Conservation (phyloP, 345 rosid genomes). For the Pseudoturritis turrita region DNA sequence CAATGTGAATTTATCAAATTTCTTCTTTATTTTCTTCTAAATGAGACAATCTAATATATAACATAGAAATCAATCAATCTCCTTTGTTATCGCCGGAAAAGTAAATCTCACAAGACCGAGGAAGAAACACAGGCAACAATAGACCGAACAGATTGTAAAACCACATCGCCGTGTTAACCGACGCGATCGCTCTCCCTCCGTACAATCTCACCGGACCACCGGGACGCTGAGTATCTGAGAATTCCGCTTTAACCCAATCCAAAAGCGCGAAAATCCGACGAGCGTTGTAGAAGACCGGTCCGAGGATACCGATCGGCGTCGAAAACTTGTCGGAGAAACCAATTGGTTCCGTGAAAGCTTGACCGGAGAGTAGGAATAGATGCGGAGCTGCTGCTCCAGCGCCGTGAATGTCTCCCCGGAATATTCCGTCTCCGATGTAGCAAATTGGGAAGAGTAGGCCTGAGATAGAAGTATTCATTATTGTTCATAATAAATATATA, state of each 20-base stretch:
- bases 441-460: constrained; percentile 56
- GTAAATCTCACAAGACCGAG: constrained; percentile 63
- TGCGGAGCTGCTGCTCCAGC: constrained; percentile 71
- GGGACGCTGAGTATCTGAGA: constrained; percentile 30
- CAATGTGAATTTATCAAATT: background rate
- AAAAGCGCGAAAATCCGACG: constrained; percentile 54
- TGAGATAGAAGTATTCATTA: background rate
- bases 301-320: constrained; percentile 60
- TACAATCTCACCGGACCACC: constrained; percentile 40
- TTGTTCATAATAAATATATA: background rate
- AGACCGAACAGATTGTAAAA: constrained; percentile 78
- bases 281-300: constrained; percentile 73
- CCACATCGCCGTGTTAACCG: constrained; percentile 69
- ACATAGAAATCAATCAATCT: background rate
- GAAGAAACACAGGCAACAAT: constrained; percentile 78
- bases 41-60: too few species aligned
- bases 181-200: constrained; percentile 61
- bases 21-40: background rate
- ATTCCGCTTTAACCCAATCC: constrained; percentile 63
- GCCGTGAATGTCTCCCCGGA: constrained; percentile 63
- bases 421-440: constrained; percentile 65
- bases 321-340: constrained; percentile 61
- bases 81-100: constrained; percentile 35
- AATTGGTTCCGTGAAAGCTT: constrained; percentile 80
- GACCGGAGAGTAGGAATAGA: constrained; percentile 65